A percentile compares a stretch with the other conserved stretches of the same genome.
These are phyloP conservation scores for Ceratonia siliqua DNA, from an alignment of 306 rosid genomes.

Conservation along the genomic window DNA sequence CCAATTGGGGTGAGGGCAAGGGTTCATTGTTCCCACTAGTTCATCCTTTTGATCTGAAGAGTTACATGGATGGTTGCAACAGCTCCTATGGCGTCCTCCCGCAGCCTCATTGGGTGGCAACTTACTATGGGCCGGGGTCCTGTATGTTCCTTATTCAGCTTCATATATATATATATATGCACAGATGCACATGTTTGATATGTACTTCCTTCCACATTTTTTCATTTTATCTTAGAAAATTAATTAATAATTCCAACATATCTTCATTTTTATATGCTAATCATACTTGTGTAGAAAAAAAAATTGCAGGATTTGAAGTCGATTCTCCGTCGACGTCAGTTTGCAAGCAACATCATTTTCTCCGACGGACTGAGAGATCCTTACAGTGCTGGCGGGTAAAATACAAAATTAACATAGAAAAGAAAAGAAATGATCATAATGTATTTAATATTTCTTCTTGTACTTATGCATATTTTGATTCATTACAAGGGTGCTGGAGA, in stretches of 20 bases:
- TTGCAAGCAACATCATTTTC: conserved; percentile 61
- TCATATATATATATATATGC: too few relatives aligned
- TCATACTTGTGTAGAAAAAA: neutral
- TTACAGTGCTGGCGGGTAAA: conserved; percentile 59
- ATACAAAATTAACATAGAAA: too few relatives aligned
- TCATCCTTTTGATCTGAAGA: conserved; percentile 24
- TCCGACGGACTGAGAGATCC: conserved; percentile 65
- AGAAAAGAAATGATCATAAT: too few relatives aligned
- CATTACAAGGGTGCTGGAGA: conserved; percentile 41
- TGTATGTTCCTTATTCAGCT: conserved; percentile 51
- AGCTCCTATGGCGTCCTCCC: conserved; percentile 46
- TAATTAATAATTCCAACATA: too few relatives aligned
- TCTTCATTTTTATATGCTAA: too few relatives aligned
- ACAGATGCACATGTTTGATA: too few relatives aligned
- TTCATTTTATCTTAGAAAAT: too few relatives aligned
- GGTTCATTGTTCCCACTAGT: conserved; percentile 43
- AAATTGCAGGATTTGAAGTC: conserved; percentile 42
- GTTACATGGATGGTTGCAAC: conserved; percentile 25
- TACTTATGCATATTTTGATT: too few relatives aligned
- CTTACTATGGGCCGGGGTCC: conserved; percentile 59
- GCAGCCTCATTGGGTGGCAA: conserved; percentile 51
- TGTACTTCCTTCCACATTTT: too few relatives aligned
- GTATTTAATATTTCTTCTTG: neutral
- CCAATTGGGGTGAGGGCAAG: conserved; percentile 34
- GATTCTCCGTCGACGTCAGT: conserved; percentile 32